Conservation (phyloP, 345 rosid genomes). For the Camelina sativa region DNA sequence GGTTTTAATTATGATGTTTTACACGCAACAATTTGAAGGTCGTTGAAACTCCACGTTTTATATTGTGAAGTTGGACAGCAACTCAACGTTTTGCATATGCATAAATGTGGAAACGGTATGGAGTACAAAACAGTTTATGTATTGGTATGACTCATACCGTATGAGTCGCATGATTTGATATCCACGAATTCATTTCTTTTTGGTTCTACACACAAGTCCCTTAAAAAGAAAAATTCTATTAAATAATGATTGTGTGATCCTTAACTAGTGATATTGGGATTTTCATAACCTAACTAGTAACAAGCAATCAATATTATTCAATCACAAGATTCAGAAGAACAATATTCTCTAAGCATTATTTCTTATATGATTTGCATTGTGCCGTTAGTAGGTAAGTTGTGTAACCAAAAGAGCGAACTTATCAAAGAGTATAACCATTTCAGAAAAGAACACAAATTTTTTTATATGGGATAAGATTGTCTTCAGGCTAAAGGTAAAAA, state of each 20-base stretch:
- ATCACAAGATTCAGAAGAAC: not conserved
- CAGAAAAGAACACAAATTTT: not conserved
- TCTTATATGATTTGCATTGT: too few relatives aligned
- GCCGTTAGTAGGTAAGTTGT: too few relatives aligned
- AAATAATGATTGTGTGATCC: not conserved
- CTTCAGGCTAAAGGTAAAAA: not conserved
- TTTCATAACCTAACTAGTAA: too few relatives aligned
- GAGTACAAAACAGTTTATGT: not conserved
- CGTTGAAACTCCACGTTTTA: not conserved
- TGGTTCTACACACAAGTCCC: not conserved
- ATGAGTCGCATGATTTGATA: not conserved
- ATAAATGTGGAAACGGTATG: slow-evolving; percentile 4
- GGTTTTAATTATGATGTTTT: not conserved
- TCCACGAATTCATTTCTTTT: not conserved
- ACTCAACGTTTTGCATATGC: slow-evolving; percentile 10
- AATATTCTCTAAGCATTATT: too few relatives aligned
- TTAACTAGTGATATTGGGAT: not conserved
- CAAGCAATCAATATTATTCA: too few relatives aligned
- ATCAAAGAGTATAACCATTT: not conserved
- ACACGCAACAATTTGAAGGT: slow-evolving; percentile 1
- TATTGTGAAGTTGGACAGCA: not conserved
- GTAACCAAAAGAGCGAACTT: not conserved
- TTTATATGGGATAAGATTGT: not conserved
- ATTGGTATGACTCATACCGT: not conserved
- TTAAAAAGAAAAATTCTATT: too few relatives aligned